Base-by-base conservation (phyloP, 306 rosid genomes). In the Macrotyloma uniflorum region DNA sequence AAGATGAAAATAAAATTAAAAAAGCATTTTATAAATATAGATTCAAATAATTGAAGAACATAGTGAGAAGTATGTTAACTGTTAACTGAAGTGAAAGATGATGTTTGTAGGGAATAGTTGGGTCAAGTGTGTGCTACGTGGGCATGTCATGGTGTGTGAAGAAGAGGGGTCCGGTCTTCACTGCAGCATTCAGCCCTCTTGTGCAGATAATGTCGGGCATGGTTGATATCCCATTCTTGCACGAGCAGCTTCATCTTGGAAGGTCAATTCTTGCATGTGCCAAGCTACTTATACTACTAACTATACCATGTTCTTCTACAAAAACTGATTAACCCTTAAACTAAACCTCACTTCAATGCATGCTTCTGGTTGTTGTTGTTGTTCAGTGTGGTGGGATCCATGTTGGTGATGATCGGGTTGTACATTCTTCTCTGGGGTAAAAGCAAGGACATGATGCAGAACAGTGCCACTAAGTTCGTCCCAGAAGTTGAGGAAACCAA, bases 61-160 rank as follows among this genome's bases (percentile, higher is more conserved):
- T 30, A 30, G 33, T 30, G 3, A 30, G 3, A 4, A 30, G 33
- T 30, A 30, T 2, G 33, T 0, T 30, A 30, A 30, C 4, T 2
- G 4, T 30, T 30, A 32, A 32, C 35, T 2, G 3, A 36, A 36
- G 42, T 36, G 42, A 36, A 36, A 36, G 12, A 36, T 36, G 2
- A 8, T 76, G 66, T 18, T 77, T 77, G 42, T 72, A 94, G 97
- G 98, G 97, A 19, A 87, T 94, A 84, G 70, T 94, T 40, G 97
- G 94, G 50, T 94, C 97, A 3, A 97, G 98, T 13, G 71, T 92
- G 54, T 89, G 97, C 75, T 83, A 72, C 23, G 97, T 94, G 72
- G 97, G 94, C 3, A 90, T 94, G 97, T 89, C 98, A 75, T 94
- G 98, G 98, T 92, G 97, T 71, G 97, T 94, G 4, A 92, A 90